phyloP scores from a whole-genome alignment of 805 yeast genomes.

The Yamadazyma phyllophila region DNA sequence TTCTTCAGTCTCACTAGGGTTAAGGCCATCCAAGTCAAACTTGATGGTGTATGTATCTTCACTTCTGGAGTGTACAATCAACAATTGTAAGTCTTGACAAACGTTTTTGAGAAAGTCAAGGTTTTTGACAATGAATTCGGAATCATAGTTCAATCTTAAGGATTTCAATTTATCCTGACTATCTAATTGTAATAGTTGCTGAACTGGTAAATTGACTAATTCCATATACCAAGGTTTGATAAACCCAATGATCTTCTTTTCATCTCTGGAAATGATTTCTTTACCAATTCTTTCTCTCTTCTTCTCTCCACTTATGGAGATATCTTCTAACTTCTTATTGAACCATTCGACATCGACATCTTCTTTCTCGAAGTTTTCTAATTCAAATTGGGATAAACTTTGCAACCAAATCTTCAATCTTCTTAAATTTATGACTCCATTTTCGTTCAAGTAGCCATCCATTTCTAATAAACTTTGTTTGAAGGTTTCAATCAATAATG shows the following conservation, averaged over 20 bases:
- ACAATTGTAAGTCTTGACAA: slow-evolving; percentile 64
- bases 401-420: slow-evolving; percentile 76
- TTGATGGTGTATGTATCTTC: slow-evolving; percentile 55
- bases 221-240: slow-evolving; percentile 51
- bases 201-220: slow-evolving; percentile 24
- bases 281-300: slow-evolving; percentile 66
- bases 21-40: slow-evolving; percentile 72
- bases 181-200: slow-evolving; percentile 37
- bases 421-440: slow-evolving; percentile 74
- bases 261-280: slow-evolving; percentile 63
- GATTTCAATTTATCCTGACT: slow-evolving; percentile 19
- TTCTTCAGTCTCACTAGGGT: slow-evolving; percentile 64
- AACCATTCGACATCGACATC: slow-evolving; percentile 91
- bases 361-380: slow-evolving; percentile 79
- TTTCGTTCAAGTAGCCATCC: slow-evolving; percentile 83
- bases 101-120: slow-evolving; percentile 61
- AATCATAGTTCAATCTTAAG: slow-evolving; percentile 27
- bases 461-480: slow-evolving; percentile 69
- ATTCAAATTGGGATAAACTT: slow-evolving; percentile 73
- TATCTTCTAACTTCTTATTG: slow-evolving; percentile 76
- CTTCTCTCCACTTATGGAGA: slow-evolving; percentile 69
- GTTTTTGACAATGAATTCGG: slow-evolving; percentile 46
- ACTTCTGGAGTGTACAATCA: slow-evolving; percentile 62
- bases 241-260: slow-evolving; percentile 66
- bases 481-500: slow-evolving; percentile 84